Conservation (phyloP, 805 yeast species). For the Suhomyces xylopsoci region DNA sequence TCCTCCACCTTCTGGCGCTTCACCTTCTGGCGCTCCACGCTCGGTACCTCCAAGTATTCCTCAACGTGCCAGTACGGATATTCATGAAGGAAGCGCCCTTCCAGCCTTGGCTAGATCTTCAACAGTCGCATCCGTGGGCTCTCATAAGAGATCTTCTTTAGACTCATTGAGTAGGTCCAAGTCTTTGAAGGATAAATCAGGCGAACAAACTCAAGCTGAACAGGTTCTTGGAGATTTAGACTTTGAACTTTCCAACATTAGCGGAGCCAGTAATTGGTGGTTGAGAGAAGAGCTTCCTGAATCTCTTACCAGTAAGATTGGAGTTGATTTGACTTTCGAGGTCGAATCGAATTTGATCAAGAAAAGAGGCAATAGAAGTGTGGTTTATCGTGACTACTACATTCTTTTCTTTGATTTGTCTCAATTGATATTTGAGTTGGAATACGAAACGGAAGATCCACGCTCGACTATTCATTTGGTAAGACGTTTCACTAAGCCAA, state of each 20-base stretch:
- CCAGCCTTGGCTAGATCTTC: slow-evolving; percentile 8
- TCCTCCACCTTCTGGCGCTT: slow-evolving; percentile 12
- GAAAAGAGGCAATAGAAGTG: slow-evolving; percentile 55
- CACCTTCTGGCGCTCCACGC: not conserved
- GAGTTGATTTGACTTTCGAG: slow-evolving; percentile 57
- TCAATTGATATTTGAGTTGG: slow-evolving; percentile 57
- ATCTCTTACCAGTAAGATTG: slow-evolving; percentile 35
- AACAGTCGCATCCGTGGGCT: slow-evolving; percentile 13
- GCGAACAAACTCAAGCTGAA: slow-evolving; percentile 30
- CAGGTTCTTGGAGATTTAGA: slow-evolving; percentile 21
- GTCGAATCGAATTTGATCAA: slow-evolving; percentile 53
- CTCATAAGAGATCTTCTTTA: slow-evolving; percentile 12
- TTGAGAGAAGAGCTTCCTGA: slow-evolving; percentile 56
- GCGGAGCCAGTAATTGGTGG: slow-evolving; percentile 62
- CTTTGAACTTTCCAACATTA: slow-evolving; percentile 27
- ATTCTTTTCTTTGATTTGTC: slow-evolving; percentile 71
- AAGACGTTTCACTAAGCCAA: slow-evolving; percentile 27
- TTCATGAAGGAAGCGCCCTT: not conserved
- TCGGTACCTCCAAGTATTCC: not conserved
- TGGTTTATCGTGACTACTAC: slow-evolving; percentile 61
- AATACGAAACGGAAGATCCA: slow-evolving; percentile 56
- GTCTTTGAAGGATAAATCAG: slow-evolving; percentile 13
- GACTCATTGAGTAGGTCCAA: slow-evolving; percentile 15
- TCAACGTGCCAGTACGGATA: slow-evolving; percentile 15
- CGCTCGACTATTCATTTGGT: slow-evolving; percentile 41